phyloP scores from a whole-genome alignment of 108 stramenopile species.

The Pinguiococcus pyrenoidosus region DNA sequence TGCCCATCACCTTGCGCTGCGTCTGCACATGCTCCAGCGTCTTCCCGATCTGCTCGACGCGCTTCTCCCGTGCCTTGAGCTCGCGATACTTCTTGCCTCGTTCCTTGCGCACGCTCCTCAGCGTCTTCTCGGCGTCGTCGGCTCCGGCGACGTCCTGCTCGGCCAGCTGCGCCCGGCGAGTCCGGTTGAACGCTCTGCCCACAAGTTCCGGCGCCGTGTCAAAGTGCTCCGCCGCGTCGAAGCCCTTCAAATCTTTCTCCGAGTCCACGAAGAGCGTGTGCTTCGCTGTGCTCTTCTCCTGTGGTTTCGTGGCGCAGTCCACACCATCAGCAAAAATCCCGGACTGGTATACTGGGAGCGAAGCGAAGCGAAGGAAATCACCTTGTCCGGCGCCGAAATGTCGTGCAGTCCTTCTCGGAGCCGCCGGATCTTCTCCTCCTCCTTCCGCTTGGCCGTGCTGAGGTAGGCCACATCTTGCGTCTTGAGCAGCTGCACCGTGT shows the following conservation, averaged over 20 bases:
- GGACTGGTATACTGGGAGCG: too few relatives aligned
- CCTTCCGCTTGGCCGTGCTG: constrained; percentile 37
- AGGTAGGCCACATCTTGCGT: constrained; percentile 90
- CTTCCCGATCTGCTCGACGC: constrained; percentile 41
- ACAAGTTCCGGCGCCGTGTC: constrained; percentile 68
- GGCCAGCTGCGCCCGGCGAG: constrained; percentile 16
- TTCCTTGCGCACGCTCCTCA: constrained; percentile 45
- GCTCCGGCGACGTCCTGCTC: neutral
- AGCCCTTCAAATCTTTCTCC: constrained; percentile 35
- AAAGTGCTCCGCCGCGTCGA: constrained; percentile 73
- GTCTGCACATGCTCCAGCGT: constrained; percentile 62
- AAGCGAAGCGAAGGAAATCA: too few relatives aligned
- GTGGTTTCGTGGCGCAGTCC: too few relatives aligned
- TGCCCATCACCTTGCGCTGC: constrained; percentile 51
- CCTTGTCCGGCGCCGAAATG: too few relatives aligned
- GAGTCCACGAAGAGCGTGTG: constrained; percentile 48
- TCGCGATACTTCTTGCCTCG: constrained; percentile 57
- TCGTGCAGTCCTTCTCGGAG: too few relatives aligned
- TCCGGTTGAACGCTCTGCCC: constrained; percentile 66
- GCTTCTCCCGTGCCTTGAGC: constrained; percentile 55
- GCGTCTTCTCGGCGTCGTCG: neutral
- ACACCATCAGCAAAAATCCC: too few relatives aligned
- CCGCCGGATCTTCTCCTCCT: constrained; percentile 47
- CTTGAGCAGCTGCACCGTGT: constrained; percentile 70
- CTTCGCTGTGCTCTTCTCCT: too few relatives aligned